Evolutionary conservation across 73 alveolate genomes (phyloP).

Genomic region (Tetrahymena elliotti): DNA sequence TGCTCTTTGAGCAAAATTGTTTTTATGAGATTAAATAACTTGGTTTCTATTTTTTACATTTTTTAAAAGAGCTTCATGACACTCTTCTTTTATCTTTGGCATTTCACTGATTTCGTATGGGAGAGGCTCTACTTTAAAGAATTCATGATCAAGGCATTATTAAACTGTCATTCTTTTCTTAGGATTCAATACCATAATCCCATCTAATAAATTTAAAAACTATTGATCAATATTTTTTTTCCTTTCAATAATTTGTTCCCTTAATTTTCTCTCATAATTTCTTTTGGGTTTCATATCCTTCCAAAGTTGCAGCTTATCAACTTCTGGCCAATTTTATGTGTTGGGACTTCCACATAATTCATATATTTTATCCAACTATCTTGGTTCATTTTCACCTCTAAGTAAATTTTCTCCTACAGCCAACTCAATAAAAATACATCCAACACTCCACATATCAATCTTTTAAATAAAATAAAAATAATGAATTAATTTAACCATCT

Average conservation of each 20-base stretch:
- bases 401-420: conserved; percentile 65
- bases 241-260: conserved; percentile 57
- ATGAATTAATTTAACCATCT: neutral
- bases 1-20: neutral
- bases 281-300: conserved; percentile 66
- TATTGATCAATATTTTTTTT: conserved; percentile 50
- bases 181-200: conserved; percentile 80
- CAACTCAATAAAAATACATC: conserved; percentile 90
- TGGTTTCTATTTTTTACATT: conserved; percentile 45
- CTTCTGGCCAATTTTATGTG: conserved; percentile 89
- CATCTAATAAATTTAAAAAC: conserved; percentile 72
- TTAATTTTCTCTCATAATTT: conserved; percentile 52
- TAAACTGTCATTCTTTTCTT: conserved; percentile 78
- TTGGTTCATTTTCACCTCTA: conserved; percentile 76
- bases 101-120: conserved; percentile 57
- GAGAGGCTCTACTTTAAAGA: conserved; percentile 66
- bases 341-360: conserved; percentile 89
- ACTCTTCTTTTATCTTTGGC: conserved; percentile 73
- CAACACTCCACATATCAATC: conserved; percentile 90
- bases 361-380: conserved; percentile 76
- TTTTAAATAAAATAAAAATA: neutral
- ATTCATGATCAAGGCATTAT: conserved; percentile 85
- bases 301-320: conserved; percentile 53
- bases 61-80: conserved; percentile 85
- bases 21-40: neutral